Evolutionary conservation across 2,329 filamentous ascomycete genomes (phyloP).

Genomic region (Karstenula rhodostoma): DNA sequence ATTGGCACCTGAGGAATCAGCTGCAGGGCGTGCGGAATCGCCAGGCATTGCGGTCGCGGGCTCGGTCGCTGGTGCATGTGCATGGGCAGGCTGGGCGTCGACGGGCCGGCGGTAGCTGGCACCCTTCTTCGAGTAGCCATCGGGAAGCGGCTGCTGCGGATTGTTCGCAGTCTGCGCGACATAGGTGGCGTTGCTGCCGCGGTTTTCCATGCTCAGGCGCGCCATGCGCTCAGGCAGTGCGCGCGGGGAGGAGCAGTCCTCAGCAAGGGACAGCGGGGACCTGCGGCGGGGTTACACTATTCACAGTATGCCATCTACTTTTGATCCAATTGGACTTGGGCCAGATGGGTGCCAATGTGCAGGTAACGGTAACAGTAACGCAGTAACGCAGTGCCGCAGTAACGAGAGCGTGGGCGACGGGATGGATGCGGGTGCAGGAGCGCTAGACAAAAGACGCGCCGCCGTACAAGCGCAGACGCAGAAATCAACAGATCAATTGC

Average conservation of each 20-base stretch:
- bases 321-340: slow-evolving; percentile 9
- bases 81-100: slow-evolving; percentile 36
- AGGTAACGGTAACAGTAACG: slow-evolving; percentile 1
- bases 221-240: slow-evolving; percentile 14
- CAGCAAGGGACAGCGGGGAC: slow-evolving; percentile 13
- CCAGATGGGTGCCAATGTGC: slow-evolving; percentile 3
- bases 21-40: slow-evolving; percentile 39
- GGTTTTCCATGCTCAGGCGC: slow-evolving; percentile 40
- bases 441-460: slow-evolving; percentile 11
- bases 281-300: slow-evolving; percentile 12
- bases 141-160: slow-evolving; percentile 32
- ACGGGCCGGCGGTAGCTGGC: slow-evolving; percentile 43
- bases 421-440: not conserved
- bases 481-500: slow-evolving; percentile 6
- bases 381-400: too few species aligned
- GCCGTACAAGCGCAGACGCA: not conserved
- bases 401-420: slow-evolving; percentile 6
- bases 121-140: slow-evolving; percentile 43
- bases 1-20: slow-evolving; percentile 26
- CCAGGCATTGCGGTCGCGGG: slow-evolving; percentile 32
- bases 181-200: slow-evolving; percentile 36
- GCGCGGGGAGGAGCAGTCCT: not conserved
- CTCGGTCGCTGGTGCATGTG: slow-evolving; percentile 24
- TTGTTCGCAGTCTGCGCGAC: slow-evolving; percentile 32
- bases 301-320: slow-evolving; percentile 3